Evolutionary conservation across 768 basidiomycete genomes (phyloP), one percentile per base, ranked within the genome.

Genomic region (Cystobasidiopsis lactophilus): DNA sequence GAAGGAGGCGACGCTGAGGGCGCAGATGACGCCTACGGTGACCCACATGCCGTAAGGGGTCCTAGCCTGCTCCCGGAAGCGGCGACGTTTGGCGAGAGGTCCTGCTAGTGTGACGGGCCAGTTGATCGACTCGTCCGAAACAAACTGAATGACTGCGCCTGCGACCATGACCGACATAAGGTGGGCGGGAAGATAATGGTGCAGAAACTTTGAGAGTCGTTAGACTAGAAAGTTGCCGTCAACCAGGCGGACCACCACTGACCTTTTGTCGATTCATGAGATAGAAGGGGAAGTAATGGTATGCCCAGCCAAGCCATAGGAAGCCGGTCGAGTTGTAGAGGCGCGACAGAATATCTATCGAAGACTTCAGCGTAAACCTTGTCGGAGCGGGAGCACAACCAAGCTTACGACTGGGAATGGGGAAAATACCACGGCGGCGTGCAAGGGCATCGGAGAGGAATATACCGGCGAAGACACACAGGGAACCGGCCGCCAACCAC

Each of bases 221-320:
- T 19, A n/a, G 40, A 5, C 19, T 7, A 27, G 5, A 27, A 21
- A 50, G n/a, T 13, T 7, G 23, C 31, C 29, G 40, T 10, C 26
- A 26, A 9, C 24, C 11, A 23, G 45, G 19, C n/a, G 23, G 23
- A 31, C 23, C 45, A 23, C 9, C 14, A 30, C 41, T 43, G 11
- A 43, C 41, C 10, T 89, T 73, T 63, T 98, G 93, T 37, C 93
- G 82, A 63, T 75, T 80, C 85, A 98, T 91, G 26, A 95, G 73
- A 78, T 85, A 98, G 75, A 96, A 98, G 5, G 93, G 93, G 63
- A 81, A 70, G 69, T 93, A 98, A 66, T 98, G 93, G 52, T 83
- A 84, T 13, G 75, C 80, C 93, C 93, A 98, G 24, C 91, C 76
- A 29, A 88, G 70, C 51, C 88, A 68, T 77, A 98, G 96, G 73